phyloP scores from a whole-genome alignment of 2,329 filamentous ascomycete genomes.

The Cercospora sojina region DNA sequence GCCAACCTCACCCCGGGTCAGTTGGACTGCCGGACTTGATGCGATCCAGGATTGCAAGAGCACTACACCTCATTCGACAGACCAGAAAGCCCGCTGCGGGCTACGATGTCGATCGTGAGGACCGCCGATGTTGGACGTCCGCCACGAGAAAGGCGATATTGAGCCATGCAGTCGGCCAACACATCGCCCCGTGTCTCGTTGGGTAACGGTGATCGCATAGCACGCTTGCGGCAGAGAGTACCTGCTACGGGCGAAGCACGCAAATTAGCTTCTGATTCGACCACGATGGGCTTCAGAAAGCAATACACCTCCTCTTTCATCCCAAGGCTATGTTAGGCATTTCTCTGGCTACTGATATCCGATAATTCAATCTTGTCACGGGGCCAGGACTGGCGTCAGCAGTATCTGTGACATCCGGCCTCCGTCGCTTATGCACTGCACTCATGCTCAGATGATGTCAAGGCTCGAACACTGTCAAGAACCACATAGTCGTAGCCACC shows the following conservation, averaged over 20 bases:
- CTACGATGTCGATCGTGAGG: neutral
- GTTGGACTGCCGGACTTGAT: slow-evolving; percentile 5
- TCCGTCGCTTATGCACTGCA: slow-evolving; percentile 1
- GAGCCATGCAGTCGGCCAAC: slow-evolving; percentile 7
- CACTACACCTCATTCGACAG: neutral
- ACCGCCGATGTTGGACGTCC: neutral
- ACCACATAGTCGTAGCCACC: neutral
- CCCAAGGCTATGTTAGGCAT: neutral
- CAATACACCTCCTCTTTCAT: neutral
- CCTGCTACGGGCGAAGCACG: neutral
- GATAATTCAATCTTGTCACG: neutral
- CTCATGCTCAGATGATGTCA: slow-evolving; percentile 7
- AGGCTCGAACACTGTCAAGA: neutral
- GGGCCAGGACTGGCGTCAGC: neutral
- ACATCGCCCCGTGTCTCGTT: slow-evolving; percentile 3
- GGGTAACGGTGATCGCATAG: neutral
- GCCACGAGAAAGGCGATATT: slow-evolving; percentile 3
- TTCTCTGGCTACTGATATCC: neutral
- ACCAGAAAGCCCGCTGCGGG: neutral
- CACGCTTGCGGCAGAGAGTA: neutral
- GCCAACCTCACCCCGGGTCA: neutral
- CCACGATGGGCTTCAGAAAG: neutral
- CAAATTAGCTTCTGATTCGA: neutral
- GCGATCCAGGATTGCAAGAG: neutral
- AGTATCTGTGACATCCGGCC: neutral